Base-by-base conservation (phyloP, 441 rosid genomes). In the Corymbia calophylla region DNA sequence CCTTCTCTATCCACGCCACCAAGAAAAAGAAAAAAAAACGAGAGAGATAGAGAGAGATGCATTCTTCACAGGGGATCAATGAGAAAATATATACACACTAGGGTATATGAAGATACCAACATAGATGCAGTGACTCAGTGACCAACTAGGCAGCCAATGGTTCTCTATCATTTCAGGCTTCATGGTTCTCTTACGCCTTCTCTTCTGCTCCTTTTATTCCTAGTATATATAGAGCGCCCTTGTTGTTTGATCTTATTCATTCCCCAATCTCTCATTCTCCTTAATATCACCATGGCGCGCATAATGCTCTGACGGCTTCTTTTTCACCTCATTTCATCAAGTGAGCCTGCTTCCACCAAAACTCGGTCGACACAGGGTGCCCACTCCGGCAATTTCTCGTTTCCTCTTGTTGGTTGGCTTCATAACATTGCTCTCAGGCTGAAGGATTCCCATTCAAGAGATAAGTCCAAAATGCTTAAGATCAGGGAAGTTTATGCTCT, bases 401-500 rank as follows among this genome's bases (percentile, higher is more conserved):
- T 93, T 98, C 91, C 94, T 90, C 93, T 94, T 96, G 94, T 55
- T 92, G 89, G 88, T 94, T 48, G 93, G 56, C 89, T 94, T 95
- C 86, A 87, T 89, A 32, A 88, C 53, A 89, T 93, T 92, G 17
- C 70, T 49, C 89, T 90, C 93, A 32, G 87, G 91, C 88, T 93
- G 90, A 96, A 95, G 27, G 96, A 84, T 89, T 95, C 98, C 35
- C 89, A 90, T 48, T 91, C 95, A 13, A 96, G 94, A 7, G 96
- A 94, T 88, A 93, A 91, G 60, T 95, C 96, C 54, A 88, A 95
- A 66, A 97, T 19, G 98, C 98, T 87, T 95, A 18, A 32, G 96
- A 87, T 93, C 95, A n/a, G 99, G 98, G 86, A 97, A 93, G 8
- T 17, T 68, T 32, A 68, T 4, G 80, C 47, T 68, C 47, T 68